phyloP scores from a whole-genome alignment of 2,329 filamentous ascomycete genomes.

The Fusarium globosum region DNA sequence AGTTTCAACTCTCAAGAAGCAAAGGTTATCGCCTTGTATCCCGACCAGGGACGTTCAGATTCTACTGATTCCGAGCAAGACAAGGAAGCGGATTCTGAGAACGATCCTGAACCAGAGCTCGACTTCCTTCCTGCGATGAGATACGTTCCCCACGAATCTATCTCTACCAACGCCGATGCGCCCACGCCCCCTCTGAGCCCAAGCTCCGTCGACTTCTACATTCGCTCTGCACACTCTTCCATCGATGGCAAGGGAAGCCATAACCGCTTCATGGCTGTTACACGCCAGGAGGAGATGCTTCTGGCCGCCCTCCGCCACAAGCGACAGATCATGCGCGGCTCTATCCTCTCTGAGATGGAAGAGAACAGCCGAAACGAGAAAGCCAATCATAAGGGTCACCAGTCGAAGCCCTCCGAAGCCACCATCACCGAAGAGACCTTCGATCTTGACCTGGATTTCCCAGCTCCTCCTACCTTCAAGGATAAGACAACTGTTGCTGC shows the following conservation, averaged over 20 bases:
- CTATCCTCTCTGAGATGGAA: constrained; percentile 56
- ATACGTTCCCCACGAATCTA: constrained; percentile 39
- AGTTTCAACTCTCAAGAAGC: constrained; percentile 54
- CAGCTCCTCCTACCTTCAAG: constrained; percentile 48
- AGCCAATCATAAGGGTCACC: constrained; percentile 34
- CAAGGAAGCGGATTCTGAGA: constrained; percentile 25
- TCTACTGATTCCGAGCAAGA: constrained; percentile 33
- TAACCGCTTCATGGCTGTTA: constrained; percentile 66
- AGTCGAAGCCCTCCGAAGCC: constrained; percentile 46
- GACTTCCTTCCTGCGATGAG: constrained; percentile 29
- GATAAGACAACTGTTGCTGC: constrained; percentile 41
- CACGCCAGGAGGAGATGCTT: constrained; percentile 68
- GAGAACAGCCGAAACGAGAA: constrained; percentile 42
- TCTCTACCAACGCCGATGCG: constrained; percentile 50
- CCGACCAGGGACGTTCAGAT: constrained; percentile 44
- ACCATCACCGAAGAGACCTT: constrained; percentile 48
- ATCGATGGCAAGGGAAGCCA: constrained; percentile 47
- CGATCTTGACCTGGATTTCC: constrained; percentile 52
- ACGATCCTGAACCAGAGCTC: constrained; percentile 26
- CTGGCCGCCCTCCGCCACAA: constrained; percentile 67
- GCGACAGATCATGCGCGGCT: constrained; percentile 65
- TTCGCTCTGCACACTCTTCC: constrained; percentile 54
- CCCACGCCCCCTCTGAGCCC: constrained; percentile 65
- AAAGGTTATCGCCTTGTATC: constrained; percentile 53
- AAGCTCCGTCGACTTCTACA: constrained; percentile 61